These are phyloP conservation scores for Ceratorhiza oryzae-sativae DNA, from an alignment of 1,284 basidiomycete species.

Conservation along the genomic window DNA sequence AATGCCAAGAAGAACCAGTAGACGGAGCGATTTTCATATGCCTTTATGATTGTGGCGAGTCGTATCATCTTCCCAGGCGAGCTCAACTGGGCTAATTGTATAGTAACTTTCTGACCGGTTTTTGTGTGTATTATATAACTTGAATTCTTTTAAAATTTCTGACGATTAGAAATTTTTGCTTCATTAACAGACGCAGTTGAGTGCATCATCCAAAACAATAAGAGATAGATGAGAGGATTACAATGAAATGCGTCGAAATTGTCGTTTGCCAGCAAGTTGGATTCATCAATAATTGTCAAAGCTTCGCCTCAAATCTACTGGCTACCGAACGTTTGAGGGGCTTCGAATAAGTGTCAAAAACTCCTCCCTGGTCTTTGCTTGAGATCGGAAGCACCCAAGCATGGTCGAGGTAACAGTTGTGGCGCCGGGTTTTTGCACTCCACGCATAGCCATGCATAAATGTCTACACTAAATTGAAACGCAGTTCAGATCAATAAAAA, in stretches of 20 bases:
- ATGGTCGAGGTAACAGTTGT: slow-evolving; percentile 98
- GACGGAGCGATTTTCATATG: not conserved
- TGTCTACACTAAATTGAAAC: slow-evolving; percentile 63
- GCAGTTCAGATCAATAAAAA: slow-evolving; percentile 2
- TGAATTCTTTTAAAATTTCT: not conserved
- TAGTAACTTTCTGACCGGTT: not conserved
- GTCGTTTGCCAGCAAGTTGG: slow-evolving; percentile 27
- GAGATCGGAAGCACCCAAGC: slow-evolving; percentile 96
- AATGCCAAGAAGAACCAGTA: slow-evolving; percentile 38
- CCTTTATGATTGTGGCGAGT: not conserved
- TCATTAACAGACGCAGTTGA: slow-evolving; percentile 30
- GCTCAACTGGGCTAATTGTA: slow-evolving; percentile 28
- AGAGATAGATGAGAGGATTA: slow-evolving; percentile 11
- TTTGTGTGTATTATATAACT: slow-evolving; percentile 1
- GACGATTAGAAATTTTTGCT: not conserved
- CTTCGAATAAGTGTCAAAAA: slow-evolving; percentile 80
- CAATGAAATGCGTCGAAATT: not conserved
- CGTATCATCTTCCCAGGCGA: not conserved
- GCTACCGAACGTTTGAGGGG: slow-evolving; percentile 30
- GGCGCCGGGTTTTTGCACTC: slow-evolving; percentile 97
- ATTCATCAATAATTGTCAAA: slow-evolving; percentile 6
- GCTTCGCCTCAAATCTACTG: not conserved
- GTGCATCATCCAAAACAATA: slow-evolving; percentile 13
- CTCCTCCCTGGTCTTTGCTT: slow-evolving; percentile 98
- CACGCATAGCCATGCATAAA: slow-evolving; percentile 99